phyloP scores from a whole-genome alignment of 768 basidiomycete species.

The Podaxis carcinomalis region DNA sequence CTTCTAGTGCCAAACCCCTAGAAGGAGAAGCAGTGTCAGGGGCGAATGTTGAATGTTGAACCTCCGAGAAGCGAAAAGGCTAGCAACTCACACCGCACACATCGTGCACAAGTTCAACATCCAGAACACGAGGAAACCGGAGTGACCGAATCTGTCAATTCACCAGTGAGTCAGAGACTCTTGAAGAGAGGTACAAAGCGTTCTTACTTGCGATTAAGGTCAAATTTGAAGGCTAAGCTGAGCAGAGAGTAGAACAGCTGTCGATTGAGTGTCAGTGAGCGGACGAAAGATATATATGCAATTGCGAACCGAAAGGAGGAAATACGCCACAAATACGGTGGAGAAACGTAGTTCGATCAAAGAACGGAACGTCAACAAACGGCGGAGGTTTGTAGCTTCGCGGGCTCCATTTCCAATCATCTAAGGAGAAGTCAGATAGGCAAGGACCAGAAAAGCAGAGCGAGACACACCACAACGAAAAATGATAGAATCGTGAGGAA shows the following conservation, averaged over 20 bases:
- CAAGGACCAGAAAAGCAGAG: background rate
- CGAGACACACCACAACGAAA: constrained; percentile 35
- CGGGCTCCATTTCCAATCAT: constrained; percentile 27
- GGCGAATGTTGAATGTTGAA: background rate
- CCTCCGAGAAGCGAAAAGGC: background rate
- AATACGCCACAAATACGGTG: constrained; percentile 28
- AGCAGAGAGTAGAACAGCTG: constrained; percentile 58
- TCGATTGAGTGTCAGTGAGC: background rate
- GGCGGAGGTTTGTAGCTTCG: constrained; percentile 24
- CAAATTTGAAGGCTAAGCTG: constrained; percentile 55
- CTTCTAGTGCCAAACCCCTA: constrained; percentile 60
- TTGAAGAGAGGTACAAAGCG: background rate
- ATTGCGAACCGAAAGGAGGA: constrained; percentile 31
- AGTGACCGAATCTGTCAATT: constrained; percentile 34
- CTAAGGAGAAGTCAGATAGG: constrained; percentile 15
- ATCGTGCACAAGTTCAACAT: constrained; percentile 60
- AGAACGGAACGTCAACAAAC: constrained; percentile 21
- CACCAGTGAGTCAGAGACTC: background rate
- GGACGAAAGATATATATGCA: background rate
- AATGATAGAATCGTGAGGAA: constrained; percentile 44
- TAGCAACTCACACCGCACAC: constrained; percentile 42
- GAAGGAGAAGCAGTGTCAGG: background rate
- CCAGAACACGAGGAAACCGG: constrained; percentile 64
- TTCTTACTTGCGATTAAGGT: constrained; percentile 43
- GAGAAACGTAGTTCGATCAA: constrained; percentile 28